These are phyloP conservation scores for Uronychia binucleata DNA, from an alignment of 73 alveolate genomes.

Conservation along the genomic window DNA sequence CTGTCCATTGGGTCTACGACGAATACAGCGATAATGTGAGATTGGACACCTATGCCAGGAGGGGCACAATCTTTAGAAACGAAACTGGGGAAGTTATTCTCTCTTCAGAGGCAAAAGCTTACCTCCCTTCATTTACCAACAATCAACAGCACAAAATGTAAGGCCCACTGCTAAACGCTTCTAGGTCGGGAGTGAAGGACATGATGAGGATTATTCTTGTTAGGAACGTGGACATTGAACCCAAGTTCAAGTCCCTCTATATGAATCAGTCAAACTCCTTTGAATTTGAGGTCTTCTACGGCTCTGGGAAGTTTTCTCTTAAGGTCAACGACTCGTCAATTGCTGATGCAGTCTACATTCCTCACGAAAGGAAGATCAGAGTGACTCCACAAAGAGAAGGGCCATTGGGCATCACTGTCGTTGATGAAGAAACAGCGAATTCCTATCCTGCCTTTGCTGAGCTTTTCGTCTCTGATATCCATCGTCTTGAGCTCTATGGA, in stretches of 20 bases:
- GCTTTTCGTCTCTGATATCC: slow-evolving; percentile 53
- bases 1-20: neutral
- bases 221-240: slow-evolving; percentile 42
- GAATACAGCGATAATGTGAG: neutral
- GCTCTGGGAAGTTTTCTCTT: slow-evolving; percentile 58
- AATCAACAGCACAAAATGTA: slow-evolving; percentile 1
- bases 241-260: slow-evolving; percentile 49
- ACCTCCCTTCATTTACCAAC: neutral
- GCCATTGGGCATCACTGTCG: slow-evolving; percentile 47
- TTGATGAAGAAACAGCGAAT: slow-evolving; percentile 56
- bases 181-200: slow-evolving; percentile 14
- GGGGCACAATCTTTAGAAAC: neutral
- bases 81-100: neutral
- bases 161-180: no score
- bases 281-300: slow-evolving; percentile 44
- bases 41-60: neutral
- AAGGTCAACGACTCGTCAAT: slow-evolving; percentile 45
- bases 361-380: slow-evolving; percentile 28
- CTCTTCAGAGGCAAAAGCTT: neutral
- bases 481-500: slow-evolving; percentile 49
- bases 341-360: slow-evolving; percentile 27
- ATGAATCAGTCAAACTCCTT: slow-evolving; percentile 31
- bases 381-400: slow-evolving; percentile 63
- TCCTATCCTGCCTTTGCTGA: slow-evolving; percentile 46
- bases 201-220: slow-evolving; percentile 4